These are phyloP conservation scores for Mucor piriformis DNA, from an alignment of 371 early-diverging fungal genomes.

Conservation along the genomic window DNA sequence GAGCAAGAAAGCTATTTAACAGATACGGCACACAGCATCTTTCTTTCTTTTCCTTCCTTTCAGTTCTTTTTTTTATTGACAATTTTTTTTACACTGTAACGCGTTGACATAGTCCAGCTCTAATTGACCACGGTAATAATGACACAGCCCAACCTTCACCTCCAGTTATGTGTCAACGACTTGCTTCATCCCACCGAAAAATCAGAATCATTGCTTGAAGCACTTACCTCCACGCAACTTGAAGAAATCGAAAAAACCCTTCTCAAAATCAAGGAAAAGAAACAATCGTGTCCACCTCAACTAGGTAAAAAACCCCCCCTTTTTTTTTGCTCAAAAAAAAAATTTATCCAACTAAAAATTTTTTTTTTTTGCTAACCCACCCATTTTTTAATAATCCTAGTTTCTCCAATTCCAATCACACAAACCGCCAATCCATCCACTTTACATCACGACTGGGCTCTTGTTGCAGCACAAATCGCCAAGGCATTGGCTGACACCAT, in stretches of 20 bases:
- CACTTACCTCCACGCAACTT: conserved; percentile 29
- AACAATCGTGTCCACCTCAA: conserved; percentile 22
- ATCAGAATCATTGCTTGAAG: conserved; percentile 29
- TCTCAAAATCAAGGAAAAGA: conserved; percentile 26
- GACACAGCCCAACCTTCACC: conserved; percentile 15
- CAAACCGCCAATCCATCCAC: conserved; percentile 11
- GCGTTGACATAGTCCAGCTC: no score
- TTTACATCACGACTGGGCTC: conserved; percentile 29
- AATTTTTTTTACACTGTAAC: background rate
- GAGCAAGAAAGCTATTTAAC: background rate
- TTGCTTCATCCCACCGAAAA: conserved; percentile 36
- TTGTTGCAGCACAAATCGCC: conserved; percentile 34
- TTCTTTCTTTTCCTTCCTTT: background rate
- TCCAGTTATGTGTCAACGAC: conserved; percentile 34
- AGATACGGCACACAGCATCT: background rate
- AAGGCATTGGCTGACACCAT: conserved; percentile 28
- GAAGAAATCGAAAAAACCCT: conserved; percentile 34
- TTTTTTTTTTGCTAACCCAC: background rate
- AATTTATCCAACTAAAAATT: background rate
- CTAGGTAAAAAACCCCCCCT: conserved; percentile 10
- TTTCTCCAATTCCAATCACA: conserved; percentile 10
- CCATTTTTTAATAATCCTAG: background rate
- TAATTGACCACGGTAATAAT: background rate
- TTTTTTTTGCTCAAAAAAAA: background rate
- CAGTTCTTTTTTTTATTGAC: background rate